Evolutionary conservation across 768 basidiomycete genomes (phyloP), one percentile per base, ranked within the genome.

Genomic region (Termitomyces sp.): DNA sequence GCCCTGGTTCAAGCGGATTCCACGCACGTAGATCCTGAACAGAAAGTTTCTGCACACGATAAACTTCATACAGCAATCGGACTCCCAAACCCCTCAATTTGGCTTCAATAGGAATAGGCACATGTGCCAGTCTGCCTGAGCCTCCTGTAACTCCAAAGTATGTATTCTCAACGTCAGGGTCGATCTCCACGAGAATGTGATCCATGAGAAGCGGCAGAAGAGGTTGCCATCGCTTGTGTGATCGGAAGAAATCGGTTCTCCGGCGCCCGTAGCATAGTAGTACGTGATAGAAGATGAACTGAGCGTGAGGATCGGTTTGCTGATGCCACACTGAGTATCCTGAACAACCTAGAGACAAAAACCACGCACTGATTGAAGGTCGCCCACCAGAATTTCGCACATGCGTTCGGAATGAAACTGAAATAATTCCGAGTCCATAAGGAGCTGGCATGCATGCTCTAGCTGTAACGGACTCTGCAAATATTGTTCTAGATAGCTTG

Each of bases 401-500:
- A 96, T 96, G 38, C 96, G 80, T 69, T 95, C 94, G 3, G 92
- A 94, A 73, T 98, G 94, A 68, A 91, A 96, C 2, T 83, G 74
- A 68, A 98, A 97, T 44, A 98, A 81, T 69, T 96, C 94, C 0
- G 92, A 94, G 57, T 87, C 84, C 45, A 96, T 77, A 13, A 98
- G 76, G 35, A 90, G 74, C 44, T 82, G 77, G 66, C 90, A 90
- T 12, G 94, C 94, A 70, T 94, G 89, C 63, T 94, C 86, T 50
- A 98, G 81, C 67, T 96, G 94, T 28, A 90, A 73, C 3, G 90
- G 89, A 58, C 85, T 89, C 63, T 92, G 89, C 44, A 98, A 80
- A 73, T 92, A 98, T 69, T 88, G 84, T 69, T 97, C 96, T 78
- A 63, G 63, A 59, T 48, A 50, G 55, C 95, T 78, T 44, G 62